Evolutionary conservation across 2,329 filamentous ascomycete genomes (phyloP).

Genomic region (Hymenoscyphus salicellus): DNA sequence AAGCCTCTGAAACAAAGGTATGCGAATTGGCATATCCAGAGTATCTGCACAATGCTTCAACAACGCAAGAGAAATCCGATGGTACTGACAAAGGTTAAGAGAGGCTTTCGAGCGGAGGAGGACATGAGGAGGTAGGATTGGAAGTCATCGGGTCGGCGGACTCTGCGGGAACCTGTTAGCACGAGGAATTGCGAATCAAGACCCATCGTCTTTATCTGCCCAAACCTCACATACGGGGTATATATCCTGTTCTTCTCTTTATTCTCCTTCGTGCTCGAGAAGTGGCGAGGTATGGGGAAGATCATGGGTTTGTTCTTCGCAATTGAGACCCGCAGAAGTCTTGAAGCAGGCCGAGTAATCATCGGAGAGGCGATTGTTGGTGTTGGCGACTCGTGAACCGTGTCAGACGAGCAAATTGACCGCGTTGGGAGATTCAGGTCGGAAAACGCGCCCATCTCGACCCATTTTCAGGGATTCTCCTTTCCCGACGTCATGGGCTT

Average conservation of each 20-base stretch:
- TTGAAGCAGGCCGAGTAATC: conserved; percentile 23
- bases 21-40: not conserved
- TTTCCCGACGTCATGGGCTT: not conserved
- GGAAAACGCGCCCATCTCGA: not conserved
- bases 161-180: conserved; percentile 38
- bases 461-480: not conserved
- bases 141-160: conserved; percentile 54
- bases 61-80: not conserved
- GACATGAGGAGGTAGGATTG: conserved; percentile 55
- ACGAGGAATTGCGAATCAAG: not conserved
- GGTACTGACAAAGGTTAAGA: conserved; percentile 38
- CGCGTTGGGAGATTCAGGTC: not conserved
- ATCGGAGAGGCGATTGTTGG: conserved; percentile 15
- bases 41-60: not conserved
- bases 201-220: not conserved
- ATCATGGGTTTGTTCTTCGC: not conserved
- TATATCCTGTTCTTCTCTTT: conserved; percentile 42
- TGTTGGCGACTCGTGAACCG: not conserved
- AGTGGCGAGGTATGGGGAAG: conserved; percentile 12
- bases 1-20: not conserved
- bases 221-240: conserved; percentile 33
- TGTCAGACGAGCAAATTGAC: not conserved
- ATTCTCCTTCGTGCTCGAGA: conserved; percentile 25
- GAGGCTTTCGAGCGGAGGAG: conserved; percentile 50
- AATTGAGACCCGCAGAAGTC: conserved; percentile 17